Evolutionary conservation across 805 yeast species (phyloP), one percentile per base, ranked within the genome.

Genomic region (Metschnikowia henanensis): DNA sequence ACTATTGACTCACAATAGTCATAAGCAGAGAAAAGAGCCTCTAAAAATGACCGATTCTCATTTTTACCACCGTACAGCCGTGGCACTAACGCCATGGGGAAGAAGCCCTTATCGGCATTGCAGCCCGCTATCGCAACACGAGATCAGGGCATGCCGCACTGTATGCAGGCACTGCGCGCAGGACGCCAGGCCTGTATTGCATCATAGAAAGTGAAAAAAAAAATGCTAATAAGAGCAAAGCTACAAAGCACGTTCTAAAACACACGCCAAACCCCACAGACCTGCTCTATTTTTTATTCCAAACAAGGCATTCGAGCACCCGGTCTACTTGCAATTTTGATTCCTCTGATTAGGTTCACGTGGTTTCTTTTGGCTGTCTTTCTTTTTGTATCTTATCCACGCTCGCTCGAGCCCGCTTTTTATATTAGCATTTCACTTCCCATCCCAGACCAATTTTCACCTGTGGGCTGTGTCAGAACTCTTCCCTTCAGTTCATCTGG

Each of bases 271-370:
- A 32, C 46, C n/a, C 30, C 25, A 42, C 41, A 22, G 41, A 31
- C 46, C 41, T 42, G 26, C 30, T 12, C 26, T 26, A 9, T 28
- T 7, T 31, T 33, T 21, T 21, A 10, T 20, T 8, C 19, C 41
- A 42, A 36, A 37, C 41, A 36, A 36, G 41, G 46, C 37, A 36
- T 32, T 29, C 31, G 38, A 42, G 41, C 41, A 26, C 18, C 25
- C 37, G 46, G 41, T 33, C 35, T 16, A 30, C 12, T 37, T 22
- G 31, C 46, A 32, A 22, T 25, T n/a, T 28, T 20, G 36, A 42
- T 19, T 25, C 47, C 53, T 51, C 56, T 49, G 55, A 53, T 49
- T 49, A 31, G 35, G 51, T 53, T 53, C 57, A 49, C 53, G 57
- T 46, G 55, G 57, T 42, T 39, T 44, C 46, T 32, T n/a, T 42